Evolutionary conservation across 2,329 filamentous ascomycete species (phyloP).

Genomic region (Cladobotryum mycophilum): DNA sequence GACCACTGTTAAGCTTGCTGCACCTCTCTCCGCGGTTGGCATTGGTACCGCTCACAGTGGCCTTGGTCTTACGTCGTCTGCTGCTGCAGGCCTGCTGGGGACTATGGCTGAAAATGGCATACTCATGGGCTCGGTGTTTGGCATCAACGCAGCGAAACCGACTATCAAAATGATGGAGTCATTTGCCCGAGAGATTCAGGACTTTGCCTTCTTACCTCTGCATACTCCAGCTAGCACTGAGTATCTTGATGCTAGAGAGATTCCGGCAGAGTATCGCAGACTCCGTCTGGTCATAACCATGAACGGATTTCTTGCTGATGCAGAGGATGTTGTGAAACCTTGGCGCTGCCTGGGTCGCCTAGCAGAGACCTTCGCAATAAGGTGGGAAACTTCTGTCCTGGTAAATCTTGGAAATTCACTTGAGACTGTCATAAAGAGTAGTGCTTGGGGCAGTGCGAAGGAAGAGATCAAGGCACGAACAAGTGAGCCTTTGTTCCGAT

Average conservation of each 20-base stretch:
- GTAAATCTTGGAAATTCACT: constrained; percentile 73
- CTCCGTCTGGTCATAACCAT: constrained; percentile 79
- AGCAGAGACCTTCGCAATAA: constrained; percentile 73
- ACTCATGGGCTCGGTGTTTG: constrained; percentile 78
- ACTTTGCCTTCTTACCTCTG: constrained; percentile 80
- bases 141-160: constrained; percentile 82
- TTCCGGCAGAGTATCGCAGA: constrained; percentile 54
- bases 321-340: constrained; percentile 61
- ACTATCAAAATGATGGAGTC: constrained; percentile 80
- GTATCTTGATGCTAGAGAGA: constrained; percentile 42
- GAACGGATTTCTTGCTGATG: constrained; percentile 71
- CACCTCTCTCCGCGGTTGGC: constrained; percentile 69
- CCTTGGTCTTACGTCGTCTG: constrained; percentile 64
- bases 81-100: constrained; percentile 73
- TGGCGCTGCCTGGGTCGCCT: constrained; percentile 71
- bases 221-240: constrained; percentile 39
- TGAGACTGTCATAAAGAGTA: constrained; percentile 68
- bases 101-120: constrained; percentile 72
- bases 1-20: constrained; percentile 61
- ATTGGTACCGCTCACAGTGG: constrained; percentile 75
- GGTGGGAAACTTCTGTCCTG: constrained; percentile 76
- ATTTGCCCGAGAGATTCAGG: constrained; percentile 79
- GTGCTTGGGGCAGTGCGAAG: constrained; percentile 69
- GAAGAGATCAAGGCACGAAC: constrained; percentile 40
- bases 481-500: constrained; percentile 32